Evolutionary conservation across 345 rosid genomes (phyloP), one percentile per base, ranked within the genome.

Genomic region (Hibiscus syriacus): DNA sequence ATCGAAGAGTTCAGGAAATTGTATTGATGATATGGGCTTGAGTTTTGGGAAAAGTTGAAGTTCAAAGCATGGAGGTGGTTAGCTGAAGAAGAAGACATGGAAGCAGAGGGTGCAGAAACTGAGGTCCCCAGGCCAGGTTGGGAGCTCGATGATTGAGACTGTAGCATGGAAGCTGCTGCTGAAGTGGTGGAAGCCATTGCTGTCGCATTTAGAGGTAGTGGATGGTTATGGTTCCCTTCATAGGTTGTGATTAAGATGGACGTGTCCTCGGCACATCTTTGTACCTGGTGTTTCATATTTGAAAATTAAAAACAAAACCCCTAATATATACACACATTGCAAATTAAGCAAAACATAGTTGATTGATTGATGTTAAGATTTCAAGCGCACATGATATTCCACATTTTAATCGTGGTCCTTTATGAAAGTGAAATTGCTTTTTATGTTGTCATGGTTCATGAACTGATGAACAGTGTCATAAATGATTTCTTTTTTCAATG

Each of bases 161-260:
- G 77, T 48, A 80, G 45, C 69, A 80, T 65, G 52, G 83, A 69
- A 69, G 79, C 79, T 1, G 83, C 83, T 1, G 83, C 79, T 0
- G 77, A 80, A 11, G 83, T 77, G 72, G 74, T 80, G 41, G 83
- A 72, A 13, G 83, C 83, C 75, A 80, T 74, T 38, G 79, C 79
- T 11, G 77, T 72, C 63, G 83, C 81, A 66, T 73, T 74, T 64
- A 72, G 55, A n/a, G 83, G 79, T 20, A 80, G 75, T 7, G 83
- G 73, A 67, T 80, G 83, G 77, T 80, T 77, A 39, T 80, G 83
- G 54, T 13, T 74, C 50, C 83, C 83, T 68, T 80, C 81, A 7
- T 80, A 80, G 1, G 83, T 80, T 19, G 76, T 77, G 70, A 74
- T 72, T 25, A 60, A 72, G 27, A 68, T 72, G 1, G 83, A 66